Percentiles rank a stretch among this genome's conserved stretches.
Evolutionary conservation across 1,284 basidiomycete species (phyloP).

Genomic region (Thelephora terrestris): DNA sequence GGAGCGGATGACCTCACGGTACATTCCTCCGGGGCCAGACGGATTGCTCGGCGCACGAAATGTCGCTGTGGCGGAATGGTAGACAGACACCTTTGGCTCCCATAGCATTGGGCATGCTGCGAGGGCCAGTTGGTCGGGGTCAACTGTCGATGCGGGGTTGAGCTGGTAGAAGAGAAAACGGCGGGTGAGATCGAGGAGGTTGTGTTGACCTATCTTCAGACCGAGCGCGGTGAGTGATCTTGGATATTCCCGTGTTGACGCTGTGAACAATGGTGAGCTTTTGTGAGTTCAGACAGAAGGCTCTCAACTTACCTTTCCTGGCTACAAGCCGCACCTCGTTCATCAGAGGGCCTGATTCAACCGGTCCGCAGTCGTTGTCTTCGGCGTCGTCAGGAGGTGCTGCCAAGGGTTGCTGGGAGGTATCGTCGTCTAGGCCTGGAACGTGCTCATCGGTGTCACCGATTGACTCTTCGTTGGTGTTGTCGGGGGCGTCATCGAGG

Average conservation of each 20-base stretch:
- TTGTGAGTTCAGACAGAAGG: too few relatives aligned
- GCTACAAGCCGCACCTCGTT: too few relatives aligned
- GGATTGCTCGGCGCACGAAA: constrained; percentile 8
- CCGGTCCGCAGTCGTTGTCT: too few relatives aligned
- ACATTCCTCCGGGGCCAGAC: constrained; percentile 5
- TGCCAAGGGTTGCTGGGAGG: too few relatives aligned
- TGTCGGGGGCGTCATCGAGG: background rate
- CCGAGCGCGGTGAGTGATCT: background rate
- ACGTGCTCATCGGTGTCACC: too few relatives aligned
- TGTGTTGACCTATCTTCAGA: background rate
- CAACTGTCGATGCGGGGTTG: background rate
- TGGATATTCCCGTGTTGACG: background rate
- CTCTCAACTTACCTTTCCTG: too few relatives aligned
- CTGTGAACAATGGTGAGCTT: too few relatives aligned
- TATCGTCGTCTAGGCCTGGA: too few relatives aligned
- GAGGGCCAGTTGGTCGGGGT: background rate
- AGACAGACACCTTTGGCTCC: constrained; percentile 2
- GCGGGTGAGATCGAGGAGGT: background rate
- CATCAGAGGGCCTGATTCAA: too few relatives aligned
- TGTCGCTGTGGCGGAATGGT: constrained; percentile 1
- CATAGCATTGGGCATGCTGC: background rate
- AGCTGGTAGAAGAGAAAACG: constrained; percentile 1
- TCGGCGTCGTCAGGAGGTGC: too few relatives aligned
- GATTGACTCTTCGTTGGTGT: too few relatives aligned
- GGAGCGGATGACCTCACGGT: constrained; percentile 5